These are phyloP conservation scores for Pseudocercospora musae DNA, from an alignment of 2,329 filamentous ascomycete genomes.

Conservation along the genomic window DNA sequence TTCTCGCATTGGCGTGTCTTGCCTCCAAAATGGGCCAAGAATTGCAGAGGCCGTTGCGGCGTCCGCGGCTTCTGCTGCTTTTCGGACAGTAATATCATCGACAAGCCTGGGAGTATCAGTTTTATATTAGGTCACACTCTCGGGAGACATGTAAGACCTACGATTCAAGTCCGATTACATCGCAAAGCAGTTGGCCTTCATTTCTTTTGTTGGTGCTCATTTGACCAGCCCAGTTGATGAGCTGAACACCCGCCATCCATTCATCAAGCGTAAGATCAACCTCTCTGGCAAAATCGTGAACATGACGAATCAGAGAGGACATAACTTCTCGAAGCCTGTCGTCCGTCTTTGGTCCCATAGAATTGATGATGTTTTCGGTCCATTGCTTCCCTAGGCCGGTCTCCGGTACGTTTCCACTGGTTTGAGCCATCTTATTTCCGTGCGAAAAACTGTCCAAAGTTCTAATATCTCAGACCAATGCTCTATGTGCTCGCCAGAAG, in stretches of 20 bases:
- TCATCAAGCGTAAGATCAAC: conserved; percentile 58
- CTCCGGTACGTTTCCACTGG: neutral
- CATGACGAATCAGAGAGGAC: conserved; percentile 51
- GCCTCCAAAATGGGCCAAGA: conserved; percentile 79
- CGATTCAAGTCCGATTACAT: conserved; percentile 56
- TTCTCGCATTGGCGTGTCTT: conserved; percentile 65
- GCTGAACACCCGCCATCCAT: conserved; percentile 54
- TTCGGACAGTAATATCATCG: conserved; percentile 75
- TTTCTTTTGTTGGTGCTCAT: conserved; percentile 63
- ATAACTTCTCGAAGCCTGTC: conserved; percentile 41
- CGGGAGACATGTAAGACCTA: too few species aligned
- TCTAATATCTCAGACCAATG: neutral
- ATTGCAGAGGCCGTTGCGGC: conserved; percentile 70
- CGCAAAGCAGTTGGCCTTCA: conserved; percentile 59
- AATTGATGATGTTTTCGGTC: conserved; percentile 37
- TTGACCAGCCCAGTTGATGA: conserved; percentile 60
- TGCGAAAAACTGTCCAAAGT: neutral
- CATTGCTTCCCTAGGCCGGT: neutral
- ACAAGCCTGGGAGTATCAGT: conserved; percentile 46
- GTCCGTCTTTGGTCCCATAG: conserved; percentile 37
- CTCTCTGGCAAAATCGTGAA: conserved; percentile 60
- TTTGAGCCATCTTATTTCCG: neutral
- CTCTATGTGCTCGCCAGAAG: neutral
- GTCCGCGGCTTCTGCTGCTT: conserved; percentile 50
- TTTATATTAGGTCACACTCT: neutral